Conservation (phyloP, 2,329 filamentous ascomycete genomes). For the Penicillium griseofulvum region DNA sequence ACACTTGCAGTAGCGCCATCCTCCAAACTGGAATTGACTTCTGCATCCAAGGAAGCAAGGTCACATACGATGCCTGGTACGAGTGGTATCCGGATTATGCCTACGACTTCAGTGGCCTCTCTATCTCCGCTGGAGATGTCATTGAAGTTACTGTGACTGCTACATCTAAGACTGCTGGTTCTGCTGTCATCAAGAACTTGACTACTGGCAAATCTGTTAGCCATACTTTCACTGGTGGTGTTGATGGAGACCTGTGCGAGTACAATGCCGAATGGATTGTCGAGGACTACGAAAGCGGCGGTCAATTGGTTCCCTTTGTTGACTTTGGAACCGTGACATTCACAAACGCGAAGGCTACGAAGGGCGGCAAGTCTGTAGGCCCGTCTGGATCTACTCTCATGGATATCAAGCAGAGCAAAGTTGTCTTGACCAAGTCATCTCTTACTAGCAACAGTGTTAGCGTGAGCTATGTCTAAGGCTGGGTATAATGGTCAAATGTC, state of each 20-base stretch:
- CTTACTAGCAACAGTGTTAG: not conserved
- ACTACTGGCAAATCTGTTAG: slow-evolving; percentile 50
- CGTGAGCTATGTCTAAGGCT: not conserved
- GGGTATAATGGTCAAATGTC: not conserved
- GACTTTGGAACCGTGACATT: slow-evolving; percentile 51
- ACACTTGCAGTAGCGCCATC: slow-evolving; percentile 53
- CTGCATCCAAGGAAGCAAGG: slow-evolving; percentile 39
- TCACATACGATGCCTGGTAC: slow-evolving; percentile 56
- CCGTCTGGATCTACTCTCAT: slow-evolving; percentile 41
- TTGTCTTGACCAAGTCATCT: slow-evolving; percentile 32
- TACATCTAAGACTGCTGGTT: slow-evolving; percentile 41
- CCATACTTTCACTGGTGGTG: slow-evolving; percentile 48
- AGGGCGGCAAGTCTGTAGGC: slow-evolving; percentile 27
- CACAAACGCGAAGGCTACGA: slow-evolving; percentile 37
- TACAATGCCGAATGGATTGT: slow-evolving; percentile 63
- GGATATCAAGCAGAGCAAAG: slow-evolving; percentile 44
- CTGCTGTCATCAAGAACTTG: slow-evolving; percentile 48
- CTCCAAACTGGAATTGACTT: slow-evolving; percentile 58
- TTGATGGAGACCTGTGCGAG: slow-evolving; percentile 46
- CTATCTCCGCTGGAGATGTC: slow-evolving; percentile 43
- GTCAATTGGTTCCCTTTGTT: slow-evolving; percentile 44
- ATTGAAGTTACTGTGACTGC: slow-evolving; percentile 44
- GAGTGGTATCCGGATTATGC: slow-evolving; percentile 59
- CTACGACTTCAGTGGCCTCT: slow-evolving; percentile 50
- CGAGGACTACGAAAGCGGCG: slow-evolving; percentile 47